These are phyloP conservation scores for Theobroma cacao DNA, from an alignment of 345 rosid species.

Conservation along the genomic window DNA sequence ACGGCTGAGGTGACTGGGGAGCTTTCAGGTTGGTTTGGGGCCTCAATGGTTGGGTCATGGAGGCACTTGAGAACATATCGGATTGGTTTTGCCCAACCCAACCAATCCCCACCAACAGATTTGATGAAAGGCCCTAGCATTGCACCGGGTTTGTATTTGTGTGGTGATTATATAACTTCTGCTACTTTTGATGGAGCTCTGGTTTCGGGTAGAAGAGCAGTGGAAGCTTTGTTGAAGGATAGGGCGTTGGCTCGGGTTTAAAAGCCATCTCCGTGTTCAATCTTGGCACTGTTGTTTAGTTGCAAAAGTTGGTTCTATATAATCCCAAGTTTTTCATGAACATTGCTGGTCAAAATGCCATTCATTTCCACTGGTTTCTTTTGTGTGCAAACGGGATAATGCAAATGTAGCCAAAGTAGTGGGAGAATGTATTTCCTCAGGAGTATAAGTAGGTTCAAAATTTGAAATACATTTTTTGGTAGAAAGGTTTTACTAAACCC, in stretches of 20 bases:
- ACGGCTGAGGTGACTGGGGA: constrained; percentile 46
- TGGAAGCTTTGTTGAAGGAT: constrained; percentile 62
- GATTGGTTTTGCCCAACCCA: constrained; percentile 75
- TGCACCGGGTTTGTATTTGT: constrained; percentile 46
- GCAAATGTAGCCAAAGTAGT: no score
- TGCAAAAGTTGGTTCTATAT: not conserved
- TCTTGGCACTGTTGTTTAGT: not conserved
- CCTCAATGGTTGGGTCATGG: constrained; percentile 55
- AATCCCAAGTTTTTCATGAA: not conserved
- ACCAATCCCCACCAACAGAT: constrained; percentile 77
- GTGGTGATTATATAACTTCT: constrained; percentile 77
- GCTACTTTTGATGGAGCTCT: constrained; percentile 93
- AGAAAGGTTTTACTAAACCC: no score
- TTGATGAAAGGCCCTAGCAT: constrained; percentile 49
- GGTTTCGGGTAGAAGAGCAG: constrained; percentile 83
- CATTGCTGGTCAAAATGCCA: not conserved
- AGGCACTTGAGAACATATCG: constrained; percentile 72
- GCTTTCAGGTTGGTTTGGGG: constrained; percentile 73
- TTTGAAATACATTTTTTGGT: no score
- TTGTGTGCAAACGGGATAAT: no score
- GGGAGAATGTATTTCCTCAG: no score
- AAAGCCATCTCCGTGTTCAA: not conserved
- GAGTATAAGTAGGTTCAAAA: no score
- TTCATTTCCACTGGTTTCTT: not conserved
- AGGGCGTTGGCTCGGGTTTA: constrained; percentile 1